Evolutionary conservation across 2,329 filamentous ascomycete genomes (phyloP), one percentile per base, ranked within the genome.

Genomic region (Sporothrix inflata): DNA sequence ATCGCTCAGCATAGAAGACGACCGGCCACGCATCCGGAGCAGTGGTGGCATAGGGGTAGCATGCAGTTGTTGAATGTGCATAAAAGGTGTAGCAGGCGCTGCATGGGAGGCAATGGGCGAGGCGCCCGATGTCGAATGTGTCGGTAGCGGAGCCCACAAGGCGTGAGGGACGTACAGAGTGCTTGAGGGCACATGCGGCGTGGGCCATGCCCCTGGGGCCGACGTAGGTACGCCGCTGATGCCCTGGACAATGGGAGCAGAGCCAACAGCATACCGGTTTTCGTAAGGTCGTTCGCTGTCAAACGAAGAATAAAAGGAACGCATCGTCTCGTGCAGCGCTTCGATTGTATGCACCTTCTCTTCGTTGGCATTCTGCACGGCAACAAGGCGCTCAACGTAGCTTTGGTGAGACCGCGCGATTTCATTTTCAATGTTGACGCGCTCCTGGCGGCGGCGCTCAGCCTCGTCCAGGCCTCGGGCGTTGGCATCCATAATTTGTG

Each of bases 401-500:
- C 84, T 83, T 66, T 81, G 81, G 75, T 88, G 85, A 9, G 84
- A 81, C 24, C 81, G 82, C 12, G 77, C 77, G 4, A 83, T 82
- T 45, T 88, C 85, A 38, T 83, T 82, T 72, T 87, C 81, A 75
- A 85, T 85, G 1, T 79, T 79, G 24, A 80, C 80, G 4, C 84
- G 84, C 71, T 87, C 85, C 76, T 88, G 86, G 12, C 84, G 84
- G 51, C 86, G 84, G 11, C 87, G 86, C 76, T 89, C 89, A 71
- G 88, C 90, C 78, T 90, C 89, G 74, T 90, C 86, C 24, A 90
- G 83, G 0, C 89, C 89, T 66, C 89, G 86, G 68, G 85, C 86
- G 79, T 92, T 92, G 76, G 91, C 91, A 76, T 91, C 89, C 30
- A 87, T 85, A 76, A 94, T 90, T 76, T 90, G 89, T 71, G 90